Percentiles rank a stretch among this genome's conserved stretches.
Evolutionary conservation across 2,329 filamentous ascomycete species (phyloP).

Genomic region (Coniochaeta sp.): DNA sequence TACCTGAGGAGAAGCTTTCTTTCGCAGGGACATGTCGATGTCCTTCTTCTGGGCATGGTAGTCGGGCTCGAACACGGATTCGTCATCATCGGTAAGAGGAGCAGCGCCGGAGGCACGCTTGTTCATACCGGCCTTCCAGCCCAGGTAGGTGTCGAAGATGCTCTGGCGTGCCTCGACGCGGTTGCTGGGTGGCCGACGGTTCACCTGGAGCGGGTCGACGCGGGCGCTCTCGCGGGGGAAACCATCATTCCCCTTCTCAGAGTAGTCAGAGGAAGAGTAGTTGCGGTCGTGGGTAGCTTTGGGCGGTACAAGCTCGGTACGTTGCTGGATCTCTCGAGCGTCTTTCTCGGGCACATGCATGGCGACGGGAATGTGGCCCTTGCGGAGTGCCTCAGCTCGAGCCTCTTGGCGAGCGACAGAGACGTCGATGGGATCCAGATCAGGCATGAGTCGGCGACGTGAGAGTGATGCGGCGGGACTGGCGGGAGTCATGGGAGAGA

Average conservation of each 20-base stretch:
- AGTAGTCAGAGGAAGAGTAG: slow-evolving; percentile 24
- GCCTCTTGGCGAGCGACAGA: not conserved
- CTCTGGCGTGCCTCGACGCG: not conserved
- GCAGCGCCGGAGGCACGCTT: not conserved
- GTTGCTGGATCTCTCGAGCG: not conserved
- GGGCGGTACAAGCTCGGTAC: not conserved
- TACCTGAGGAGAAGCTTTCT: not conserved
- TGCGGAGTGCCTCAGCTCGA: not conserved
- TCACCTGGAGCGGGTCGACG: slow-evolving; percentile 20
- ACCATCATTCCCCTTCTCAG: slow-evolving; percentile 4
- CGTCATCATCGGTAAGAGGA: not conserved
- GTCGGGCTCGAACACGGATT: not conserved
- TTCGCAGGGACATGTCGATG: slow-evolving; percentile 1
- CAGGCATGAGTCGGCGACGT: not conserved
- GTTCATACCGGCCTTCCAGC: not conserved
- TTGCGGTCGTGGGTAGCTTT: slow-evolving; percentile 7
- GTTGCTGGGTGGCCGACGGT: slow-evolving; percentile 7
- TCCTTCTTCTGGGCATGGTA: slow-evolving; percentile 1
- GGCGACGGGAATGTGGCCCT: slow-evolving; percentile 3
- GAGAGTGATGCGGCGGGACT: not conserved
- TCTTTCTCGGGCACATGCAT: slow-evolving; percentile 8
- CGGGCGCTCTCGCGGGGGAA: slow-evolving; percentile 4
- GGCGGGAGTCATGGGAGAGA: not conserved
- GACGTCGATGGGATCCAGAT: not conserved
- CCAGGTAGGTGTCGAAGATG: slow-evolving; percentile 11